phyloP scores from a whole-genome alignment of 305 asterid genomes.

The Fraxinus velutina region DNA sequence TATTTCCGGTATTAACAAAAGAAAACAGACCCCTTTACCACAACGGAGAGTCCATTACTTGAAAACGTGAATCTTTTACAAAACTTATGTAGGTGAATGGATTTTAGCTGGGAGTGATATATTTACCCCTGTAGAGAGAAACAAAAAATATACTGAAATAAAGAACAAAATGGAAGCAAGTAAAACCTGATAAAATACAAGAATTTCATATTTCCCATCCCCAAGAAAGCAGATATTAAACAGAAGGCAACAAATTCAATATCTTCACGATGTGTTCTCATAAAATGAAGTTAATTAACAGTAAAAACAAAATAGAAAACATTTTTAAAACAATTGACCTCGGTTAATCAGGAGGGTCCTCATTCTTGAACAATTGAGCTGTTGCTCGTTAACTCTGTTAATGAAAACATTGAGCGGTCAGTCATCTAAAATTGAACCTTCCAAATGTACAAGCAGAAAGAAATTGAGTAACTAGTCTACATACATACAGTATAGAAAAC shows the following conservation, averaged over 20 bases:
- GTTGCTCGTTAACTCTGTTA: neutral
- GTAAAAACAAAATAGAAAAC: neutral
- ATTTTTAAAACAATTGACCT: constrained; percentile 27
- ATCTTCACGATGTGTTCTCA: too few species aligned
- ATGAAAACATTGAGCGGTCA: neutral
- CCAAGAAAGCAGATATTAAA: too few species aligned
- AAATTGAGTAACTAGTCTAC: neutral
- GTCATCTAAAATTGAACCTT: neutral
- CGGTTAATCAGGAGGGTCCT: constrained; percentile 26
- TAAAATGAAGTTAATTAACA: neutral
- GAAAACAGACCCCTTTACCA: constrained; percentile 20
- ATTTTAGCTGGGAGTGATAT: constrained; percentile 27
- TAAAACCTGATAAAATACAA: neutral
- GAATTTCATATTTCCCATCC: neutral
- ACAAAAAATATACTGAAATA: neutral
- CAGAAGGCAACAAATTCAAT: too few species aligned
- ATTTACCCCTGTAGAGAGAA: constrained; percentile 33
- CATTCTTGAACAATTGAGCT: constrained; percentile 32
- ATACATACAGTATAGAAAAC: neutral
- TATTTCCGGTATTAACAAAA: constrained; percentile 24
- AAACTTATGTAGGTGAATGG: constrained; percentile 24
- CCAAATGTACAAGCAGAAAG: neutral
- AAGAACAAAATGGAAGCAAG: neutral
- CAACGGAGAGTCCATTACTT: constrained; percentile 30
- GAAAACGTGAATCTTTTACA: constrained; percentile 31